These are phyloP conservation scores for Trametes meyenii DNA, from an alignment of 768 basidiomycete genomes.

Conservation along the genomic window DNA sequence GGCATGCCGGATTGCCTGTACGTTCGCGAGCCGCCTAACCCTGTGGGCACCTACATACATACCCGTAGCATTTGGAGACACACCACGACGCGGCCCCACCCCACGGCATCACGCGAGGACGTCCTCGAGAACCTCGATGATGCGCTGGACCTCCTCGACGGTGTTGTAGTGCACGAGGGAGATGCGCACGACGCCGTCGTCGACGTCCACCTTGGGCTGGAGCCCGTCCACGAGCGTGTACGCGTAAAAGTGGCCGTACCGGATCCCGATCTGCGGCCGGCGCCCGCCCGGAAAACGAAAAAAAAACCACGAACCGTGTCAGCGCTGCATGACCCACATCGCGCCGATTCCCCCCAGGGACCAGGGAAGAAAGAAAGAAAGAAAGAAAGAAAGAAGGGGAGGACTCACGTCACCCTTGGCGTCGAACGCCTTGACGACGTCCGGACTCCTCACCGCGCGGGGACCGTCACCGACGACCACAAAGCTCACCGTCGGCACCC, in stretches of 20 bases:
- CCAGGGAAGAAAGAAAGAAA: too few relatives aligned
- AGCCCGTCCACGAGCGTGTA: slow-evolving; percentile 60
- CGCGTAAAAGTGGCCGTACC: slow-evolving; percentile 80
- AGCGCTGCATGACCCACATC: too few relatives aligned
- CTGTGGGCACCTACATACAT: too few relatives aligned
- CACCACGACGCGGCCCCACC: too few relatives aligned
- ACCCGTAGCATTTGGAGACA: too few relatives aligned
- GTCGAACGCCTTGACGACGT: slow-evolving; percentile 68
- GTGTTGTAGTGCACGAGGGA: slow-evolving; percentile 84
- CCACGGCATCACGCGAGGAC: slow-evolving; percentile 38
- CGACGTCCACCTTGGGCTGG: slow-evolving; percentile 56
- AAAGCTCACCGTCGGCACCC: slow-evolving; percentile 75
- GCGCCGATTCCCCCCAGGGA: too few relatives aligned
- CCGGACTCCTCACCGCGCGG: slow-evolving; percentile 63
- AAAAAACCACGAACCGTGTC: too few relatives aligned
- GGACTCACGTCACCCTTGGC: slow-evolving; percentile 58
- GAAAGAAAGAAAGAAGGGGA: not conserved
- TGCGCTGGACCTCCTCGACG: slow-evolving; percentile 62
- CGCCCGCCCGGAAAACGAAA: too few relatives aligned
- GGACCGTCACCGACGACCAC: slow-evolving; percentile 61
- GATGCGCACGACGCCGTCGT: slow-evolving; percentile 73
- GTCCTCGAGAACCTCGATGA: slow-evolving; percentile 59
- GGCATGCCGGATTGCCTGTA: too few relatives aligned
- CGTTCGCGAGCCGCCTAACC: too few relatives aligned
- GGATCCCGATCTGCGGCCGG: slow-evolving; percentile 66